A percentile compares a stretch with the other conserved stretches of the same genome.
These are phyloP conservation scores for Cutaneotrichosporon mucoides DNA, from an alignment of 1,284 basidiomycete genomes.

Conservation along the genomic window DNA sequence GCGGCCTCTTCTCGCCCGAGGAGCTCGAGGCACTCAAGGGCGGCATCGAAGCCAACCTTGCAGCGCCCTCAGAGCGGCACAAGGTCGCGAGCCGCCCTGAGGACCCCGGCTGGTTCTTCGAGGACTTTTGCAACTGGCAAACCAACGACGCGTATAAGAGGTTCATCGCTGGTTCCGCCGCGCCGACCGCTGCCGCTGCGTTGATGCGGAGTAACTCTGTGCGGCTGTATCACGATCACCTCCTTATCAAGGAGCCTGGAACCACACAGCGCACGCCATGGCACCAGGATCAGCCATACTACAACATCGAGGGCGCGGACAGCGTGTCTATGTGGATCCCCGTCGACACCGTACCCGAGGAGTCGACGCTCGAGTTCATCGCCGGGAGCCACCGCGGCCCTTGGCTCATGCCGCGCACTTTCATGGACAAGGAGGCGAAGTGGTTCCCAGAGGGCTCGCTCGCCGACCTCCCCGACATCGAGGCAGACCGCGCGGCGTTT, in stretches of 20 bases:
- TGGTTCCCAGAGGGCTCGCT: conserved; percentile 20
- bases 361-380: conserved; percentile 15
- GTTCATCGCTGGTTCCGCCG: conserved; percentile 12
- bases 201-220: conserved; percentile 6
- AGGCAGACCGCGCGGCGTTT: conserved; percentile 6
- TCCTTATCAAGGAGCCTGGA: conserved; percentile 17
- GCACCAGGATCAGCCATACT: conserved; percentile 24
- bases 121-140: conserved; percentile 22
- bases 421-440: conserved; percentile 20
- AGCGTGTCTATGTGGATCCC: conserved; percentile 20
- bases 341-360: conserved; percentile 12
- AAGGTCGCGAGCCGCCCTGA: conserved; percentile 12
- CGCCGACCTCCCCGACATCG: conserved; percentile 17
- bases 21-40: conserved; percentile 8
- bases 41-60: conserved; percentile 15
- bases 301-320: conserved; percentile 13
- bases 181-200: conserved; percentile 10
- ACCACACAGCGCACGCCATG: conserved; percentile 17
- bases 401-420: conserved; percentile 20
- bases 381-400: conserved; percentile 14
- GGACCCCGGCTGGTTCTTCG: conserved; percentile 21
- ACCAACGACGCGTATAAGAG: conserved; percentile 1
- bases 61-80: neutral
- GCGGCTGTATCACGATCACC: conserved; percentile 18
- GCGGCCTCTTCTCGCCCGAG: conserved; percentile 10